Evolutionary conservation across 805 yeast genomes (phyloP), one percentile per base, ranked within the genome.

Genomic region (Sungouiozyma ichnusensis): DNA sequence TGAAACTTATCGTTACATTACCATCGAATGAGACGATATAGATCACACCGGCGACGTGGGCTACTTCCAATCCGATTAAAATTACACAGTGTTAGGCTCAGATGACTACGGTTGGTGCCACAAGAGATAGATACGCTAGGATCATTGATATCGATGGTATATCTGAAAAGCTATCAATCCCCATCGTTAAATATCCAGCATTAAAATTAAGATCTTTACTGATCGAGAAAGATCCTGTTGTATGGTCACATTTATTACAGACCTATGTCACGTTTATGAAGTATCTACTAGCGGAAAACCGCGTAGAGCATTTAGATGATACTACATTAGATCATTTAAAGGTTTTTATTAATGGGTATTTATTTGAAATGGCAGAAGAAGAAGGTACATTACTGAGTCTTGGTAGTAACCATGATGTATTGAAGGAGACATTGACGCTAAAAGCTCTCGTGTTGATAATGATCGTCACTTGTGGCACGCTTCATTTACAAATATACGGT

Each of bases 201-300:
- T 81, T 82, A 62, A 73, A 74, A 46, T 68, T 83, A 20, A 66
- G 92, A 31, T 82, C 88, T 0, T 77, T 85, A n/a, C 64, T 83
- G 55, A 79, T 81, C 5, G 92, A 83, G 54, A 82, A 76, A 46
- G 94, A 83, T 55, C 94, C 94, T 0, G 87, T 83, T 17, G 83
- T 83, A 7, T 83, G 90, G 87, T 81, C 74, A 3, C 86, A 81
- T 56, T 61, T 81, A 16, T 60, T 83, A 15, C 85, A 80, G 49
- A 74, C 74, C 3, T 83, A 81, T 58, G 74, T 81, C 42, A 58
- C 54, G 15, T 64, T 76, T 16, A 71, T 77, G 49, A 66, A 72
- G 43, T 73, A 65, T 44, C 57, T 82, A 34, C 58, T 73, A 29
- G 49, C 54, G 2, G 48, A 57, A n/a, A 20, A 29, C 13, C 13